Base-by-base conservation (phyloP, 2,329 filamentous ascomycete species). In the Blastomyces percursus region DNA sequence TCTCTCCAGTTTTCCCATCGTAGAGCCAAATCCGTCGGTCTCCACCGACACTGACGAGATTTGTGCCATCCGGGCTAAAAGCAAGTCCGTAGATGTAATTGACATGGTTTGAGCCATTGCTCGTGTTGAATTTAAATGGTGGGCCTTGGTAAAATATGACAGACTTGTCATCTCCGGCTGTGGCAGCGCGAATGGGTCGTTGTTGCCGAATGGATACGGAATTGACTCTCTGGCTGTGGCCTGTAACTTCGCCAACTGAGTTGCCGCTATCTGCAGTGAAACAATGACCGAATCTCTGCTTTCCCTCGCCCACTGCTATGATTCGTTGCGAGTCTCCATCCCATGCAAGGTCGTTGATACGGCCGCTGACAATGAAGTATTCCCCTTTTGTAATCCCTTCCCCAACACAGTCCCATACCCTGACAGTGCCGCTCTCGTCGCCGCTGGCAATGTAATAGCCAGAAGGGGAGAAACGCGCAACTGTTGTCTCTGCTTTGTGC, bases 321-420 rank as follows among this genome's bases (percentile, higher is more conserved):
- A 99, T 88, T 59, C 94, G 88, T 79, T 96, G 92, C 65, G 90
- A 96, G 76, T 99, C 94, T 63, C 92, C 93, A 71, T 97, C 94
- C 92, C 94, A 99, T 1, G 91, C 93, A 67, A 99, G 85, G 74
- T 99, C 94, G 73, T 96, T 96, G 77, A 99, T 93, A 61, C 90
- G 88, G 14, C 94, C 94, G 42, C 90, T 91, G 71, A 97, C 92
- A 76, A 97, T 96, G 72, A 86, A 84, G 77, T 96, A 97, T 76
- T 97, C 93, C 68, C 92, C 90, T 76, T 95, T 96, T 55, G 91
- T 96, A 71, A 87, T 90, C 55, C 91, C 91, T 68, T 91, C 90
- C 62, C 93, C 87, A 14, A 89, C 86, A 66, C 82, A 84, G 74
- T 97, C 93, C 94, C 94, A 99, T 4, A 99, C 89, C 66, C 90